Evolutionary conservation across 208 protist species (phyloP), one percentile per base, ranked within the genome.

Genomic region (Borovskyia barvae): DNA sequence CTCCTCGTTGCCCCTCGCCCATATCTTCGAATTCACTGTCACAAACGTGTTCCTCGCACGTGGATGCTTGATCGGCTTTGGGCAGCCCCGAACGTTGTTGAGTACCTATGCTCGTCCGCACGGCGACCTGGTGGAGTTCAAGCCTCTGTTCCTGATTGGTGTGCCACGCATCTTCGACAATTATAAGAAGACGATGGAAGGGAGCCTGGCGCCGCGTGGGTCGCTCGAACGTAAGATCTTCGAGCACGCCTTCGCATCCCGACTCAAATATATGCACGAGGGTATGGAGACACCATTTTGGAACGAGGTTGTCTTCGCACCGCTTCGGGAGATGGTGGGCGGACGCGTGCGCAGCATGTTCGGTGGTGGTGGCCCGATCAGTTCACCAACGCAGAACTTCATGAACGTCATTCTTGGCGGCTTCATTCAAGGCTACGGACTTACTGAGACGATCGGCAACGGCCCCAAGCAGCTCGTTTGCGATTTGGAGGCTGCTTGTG

Each of bases 21-120:
- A 97, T 78, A 94, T 97, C 48, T 88, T 97, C 46, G 94, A 97
- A 75, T 74, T 95, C 41, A 62, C 77, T n/a, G 84, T 79, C n/a
- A 58, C 91, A 52, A 80, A 59, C 24, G 57, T 93, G 49, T 68
- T 97, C 39, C 49, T 97, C 12, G 49, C 64, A 6, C 65, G 82
- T 17, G 92, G 89, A 22, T 75, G 60, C 33, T 43, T 79, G 52
- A 70, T 95, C 52, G 74, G 85, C 62, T 96, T 90, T 57, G 85
- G 83, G 36, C 67, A 47, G 41, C 85, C 87, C n/a, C 79, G 84
- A 43, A 94, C 90, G 26, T 64, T 94, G 22, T 84, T 74, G 20
- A 75, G 82, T 64, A 66, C 54, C 40, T 91, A 76, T 48, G 81
- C 87, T 0, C 66, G 69, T 4, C 87, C 87, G 19, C 71, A 72